These are phyloP conservation scores for cucumber (Cucumis sativus) DNA, from an alignment of 306 rosid species.

Conservation along the genomic window DNA sequence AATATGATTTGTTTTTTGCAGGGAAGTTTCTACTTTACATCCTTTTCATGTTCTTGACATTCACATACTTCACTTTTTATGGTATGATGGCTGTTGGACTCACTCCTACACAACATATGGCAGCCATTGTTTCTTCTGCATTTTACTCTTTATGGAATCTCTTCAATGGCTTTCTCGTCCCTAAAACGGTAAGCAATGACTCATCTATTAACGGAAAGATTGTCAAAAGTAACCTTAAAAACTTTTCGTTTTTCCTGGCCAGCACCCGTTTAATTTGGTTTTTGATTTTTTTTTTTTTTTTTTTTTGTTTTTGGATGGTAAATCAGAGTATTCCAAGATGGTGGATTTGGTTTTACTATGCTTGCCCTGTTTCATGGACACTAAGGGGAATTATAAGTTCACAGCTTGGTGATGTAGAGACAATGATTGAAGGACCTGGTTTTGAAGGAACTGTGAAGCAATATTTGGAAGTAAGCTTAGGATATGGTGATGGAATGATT, in stretches of 20 bases:
- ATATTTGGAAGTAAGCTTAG: constrained; percentile 40
- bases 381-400: constrained; percentile 66
- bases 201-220: no score
- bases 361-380: constrained; percentile 86
- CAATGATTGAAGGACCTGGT: constrained; percentile 42
- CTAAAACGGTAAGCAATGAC: constrained; percentile 45
- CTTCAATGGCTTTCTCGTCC: constrained; percentile 83
- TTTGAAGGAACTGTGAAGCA: constrained; percentile 62
- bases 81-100: constrained; percentile 95
- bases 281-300: no score
- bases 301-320: no score
- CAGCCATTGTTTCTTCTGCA: constrained; percentile 83
- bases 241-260: no score
- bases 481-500: constrained; percentile 33
- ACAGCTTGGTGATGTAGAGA: constrained; percentile 81
- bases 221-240: no score
- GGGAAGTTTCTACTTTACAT: constrained; percentile 65
- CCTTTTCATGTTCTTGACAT: constrained; percentile 80
- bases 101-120: constrained; percentile 61
- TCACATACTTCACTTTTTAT: constrained; percentile 86
- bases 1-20: constrained; percentile 20
- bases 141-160: constrained; percentile 93
- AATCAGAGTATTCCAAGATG: constrained; percentile 59
- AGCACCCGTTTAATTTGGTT: no score
- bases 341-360: constrained; percentile 93